phyloP scores from a whole-genome alignment of 192 early-diverging fungal genomes.

The Gigaspora rosea region DNA sequence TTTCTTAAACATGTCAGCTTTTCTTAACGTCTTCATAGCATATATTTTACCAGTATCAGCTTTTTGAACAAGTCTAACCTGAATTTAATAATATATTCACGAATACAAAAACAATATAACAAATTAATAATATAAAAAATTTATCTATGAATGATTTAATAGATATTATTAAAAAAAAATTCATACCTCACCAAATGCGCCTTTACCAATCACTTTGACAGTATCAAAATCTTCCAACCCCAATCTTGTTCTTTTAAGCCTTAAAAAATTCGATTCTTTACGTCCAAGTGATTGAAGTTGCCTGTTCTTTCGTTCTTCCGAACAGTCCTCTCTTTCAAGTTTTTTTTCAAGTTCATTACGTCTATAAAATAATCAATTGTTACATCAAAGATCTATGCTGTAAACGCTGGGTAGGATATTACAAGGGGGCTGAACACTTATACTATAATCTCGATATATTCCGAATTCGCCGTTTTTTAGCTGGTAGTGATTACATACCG shows the following conservation, averaged over 20 bases:
- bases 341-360: slow-evolving; percentile 80
- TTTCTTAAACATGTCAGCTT: slow-evolving; percentile 98
- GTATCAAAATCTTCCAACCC: slow-evolving; percentile 92
- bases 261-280: slow-evolving; percentile 93
- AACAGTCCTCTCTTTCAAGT: slow-evolving; percentile 71
- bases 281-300: slow-evolving; percentile 76
- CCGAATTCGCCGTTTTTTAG: too few species aligned
- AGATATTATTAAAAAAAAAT: background rate
- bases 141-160: background rate
- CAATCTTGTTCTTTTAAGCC: slow-evolving; percentile 86
- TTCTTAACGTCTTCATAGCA: slow-evolving; percentile 96
- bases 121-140: background rate
- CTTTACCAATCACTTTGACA: slow-evolving; percentile 97
- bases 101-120: background rate
- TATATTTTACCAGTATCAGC: slow-evolving; percentile 96
- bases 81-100: background rate
- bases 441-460: too few species aligned
- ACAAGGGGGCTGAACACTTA: too few species aligned
- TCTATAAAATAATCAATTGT: slow-evolving; percentile 41
- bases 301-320: slow-evolving; percentile 85
- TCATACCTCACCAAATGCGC: slow-evolving; percentile 93
- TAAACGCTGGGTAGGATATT: too few species aligned
- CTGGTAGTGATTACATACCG: slow-evolving; percentile 44
- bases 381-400: background rate
- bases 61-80: slow-evolving; percentile 96